Evolutionary conservation across 1,284 basidiomycete genomes (phyloP), one percentile per base, ranked within the genome.

Genomic region (Sanguinoderma infundibulare): DNA sequence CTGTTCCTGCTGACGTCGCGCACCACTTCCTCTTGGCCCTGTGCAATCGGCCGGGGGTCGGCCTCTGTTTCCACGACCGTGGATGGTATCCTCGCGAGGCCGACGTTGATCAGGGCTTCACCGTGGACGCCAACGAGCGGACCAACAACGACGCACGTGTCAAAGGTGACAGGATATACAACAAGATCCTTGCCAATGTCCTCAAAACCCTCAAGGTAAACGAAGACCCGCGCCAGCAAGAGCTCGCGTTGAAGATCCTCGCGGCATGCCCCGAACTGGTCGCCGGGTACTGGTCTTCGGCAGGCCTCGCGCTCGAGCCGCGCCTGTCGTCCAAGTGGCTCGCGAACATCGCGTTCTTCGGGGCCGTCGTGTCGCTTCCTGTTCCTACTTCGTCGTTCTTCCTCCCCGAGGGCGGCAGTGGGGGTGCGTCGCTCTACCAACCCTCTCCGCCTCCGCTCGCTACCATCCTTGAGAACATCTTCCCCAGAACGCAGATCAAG

Each of bases 321-420:
- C 86, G 93, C 1, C 83, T 96, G 0, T 92, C 92, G 6, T 92
- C 93, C 0, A 89, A 90, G 69, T 98, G 95, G 95, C 87, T 98
- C 34, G 87, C 90, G 1, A 96, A 95, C 57, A 87, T 96, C 61
- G 83, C 93, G 2, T 92, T 95, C 71, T 83, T 95, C 42, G 91
- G 90, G 0, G 80, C 84, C 2, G 83, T 96, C 35, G 82, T 97
- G 50, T 90, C 90, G 0, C 82, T 95, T 0, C 86, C 91, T 0
- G 77, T 95, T 0, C 95, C 95, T 0, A 69, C 79, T 9, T 73
- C 77, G 1, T 87, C 84, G 0, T 94, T 96, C 75, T 70, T 82
- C 46, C 78, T 90, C 12, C 73, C 77, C 64, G 72, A 72, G 49
- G 74, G 74, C 50, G 57, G 58, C 8, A 75, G 74, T 52, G 38